Evolutionary conservation across 768 basidiomycete genomes (phyloP).

Genomic region (Coprinellus micaceus): DNA sequence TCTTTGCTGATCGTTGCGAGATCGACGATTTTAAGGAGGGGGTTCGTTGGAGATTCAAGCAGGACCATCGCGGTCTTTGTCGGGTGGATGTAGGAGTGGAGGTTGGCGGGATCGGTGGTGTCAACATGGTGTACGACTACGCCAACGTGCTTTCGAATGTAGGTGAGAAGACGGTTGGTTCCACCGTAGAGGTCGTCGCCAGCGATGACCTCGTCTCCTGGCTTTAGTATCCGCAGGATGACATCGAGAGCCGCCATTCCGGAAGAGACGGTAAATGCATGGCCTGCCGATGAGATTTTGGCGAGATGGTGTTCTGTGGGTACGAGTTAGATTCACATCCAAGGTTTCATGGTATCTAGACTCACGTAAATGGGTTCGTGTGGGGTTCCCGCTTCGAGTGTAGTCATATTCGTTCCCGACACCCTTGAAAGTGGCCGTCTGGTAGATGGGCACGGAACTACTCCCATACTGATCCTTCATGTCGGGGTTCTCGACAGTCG

Average conservation of each 20-base stretch:
- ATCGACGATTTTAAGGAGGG: conserved; percentile 91
- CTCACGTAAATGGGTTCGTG: conserved; percentile 86
- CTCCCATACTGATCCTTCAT: conserved; percentile 96
- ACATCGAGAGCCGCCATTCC: conserved; percentile 98
- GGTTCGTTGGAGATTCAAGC: conserved; percentile 96
- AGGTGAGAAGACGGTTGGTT: conserved; percentile 90
- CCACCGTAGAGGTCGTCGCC: conserved; percentile 98
- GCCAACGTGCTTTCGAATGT: conserved; percentile 83
- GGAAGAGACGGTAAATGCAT: conserved; percentile 91
- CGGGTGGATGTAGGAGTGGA: conserved; percentile 62
- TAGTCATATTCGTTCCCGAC: conserved; percentile 89
- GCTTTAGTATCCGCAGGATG: conserved; percentile 90
- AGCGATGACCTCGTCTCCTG: conserved; percentile 92
- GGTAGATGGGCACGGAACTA: conserved; percentile 95
- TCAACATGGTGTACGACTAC: conserved; percentile 92
- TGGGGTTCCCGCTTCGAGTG: conserved; percentile 93
- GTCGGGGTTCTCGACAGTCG: conserved; percentile 85
- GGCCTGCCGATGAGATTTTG: conserved; percentile 88
- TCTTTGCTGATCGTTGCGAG: conserved; percentile 77
- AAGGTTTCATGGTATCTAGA: background rate
- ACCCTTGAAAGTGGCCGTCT: conserved; percentile 97
- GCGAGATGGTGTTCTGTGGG: conserved; percentile 90
- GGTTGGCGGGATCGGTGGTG: conserved; percentile 68
- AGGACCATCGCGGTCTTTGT: conserved; percentile 91
- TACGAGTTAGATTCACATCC: conserved; percentile 1